These are phyloP conservation scores for Barnettozyma sp. DNA, from an alignment of 805 yeast genomes.

Conservation along the genomic window DNA sequence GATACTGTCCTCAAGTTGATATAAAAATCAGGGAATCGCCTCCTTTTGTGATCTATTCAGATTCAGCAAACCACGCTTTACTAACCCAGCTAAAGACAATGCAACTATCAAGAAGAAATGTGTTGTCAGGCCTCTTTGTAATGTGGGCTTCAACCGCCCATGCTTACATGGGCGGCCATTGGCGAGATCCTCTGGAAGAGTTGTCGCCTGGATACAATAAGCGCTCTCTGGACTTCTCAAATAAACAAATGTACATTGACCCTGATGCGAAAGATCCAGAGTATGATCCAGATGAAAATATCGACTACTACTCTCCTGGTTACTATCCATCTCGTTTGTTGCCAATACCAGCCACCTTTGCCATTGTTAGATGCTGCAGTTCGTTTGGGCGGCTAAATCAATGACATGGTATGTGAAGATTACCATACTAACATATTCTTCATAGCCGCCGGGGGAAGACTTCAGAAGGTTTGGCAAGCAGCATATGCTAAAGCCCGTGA, in stretches of 20 bases:
- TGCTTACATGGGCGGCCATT: background rate
- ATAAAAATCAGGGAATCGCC: background rate
- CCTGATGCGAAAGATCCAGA: conserved; percentile 15
- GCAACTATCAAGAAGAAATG: background rate
- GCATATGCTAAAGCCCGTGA: conserved; percentile 52
- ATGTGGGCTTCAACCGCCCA: background rate
- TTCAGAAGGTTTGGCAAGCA: conserved; percentile 46
- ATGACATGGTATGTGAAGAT: background rate
- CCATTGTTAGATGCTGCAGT: too few species aligned
- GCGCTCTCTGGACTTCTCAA: conserved; percentile 13
- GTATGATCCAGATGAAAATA: conserved; percentile 15
- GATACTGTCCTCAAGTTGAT: background rate
- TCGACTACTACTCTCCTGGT: conserved; percentile 18
- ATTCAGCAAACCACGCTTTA: background rate
- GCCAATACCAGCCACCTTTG: conserved; percentile 4
- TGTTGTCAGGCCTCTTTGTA: background rate
- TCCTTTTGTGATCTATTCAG: background rate
- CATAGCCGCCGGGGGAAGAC: conserved; percentile 38
- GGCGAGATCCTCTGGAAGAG: background rate
- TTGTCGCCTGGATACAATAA: conserved; percentile 4
- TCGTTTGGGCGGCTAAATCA: background rate
- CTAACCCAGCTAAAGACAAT: background rate
- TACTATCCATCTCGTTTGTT: conserved; percentile 23
- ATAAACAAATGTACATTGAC: conserved; percentile 20
- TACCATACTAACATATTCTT: conserved; percentile 7